Base-by-base conservation (phyloP, 495 filamentous ascomycete genomes). In the Rostrohypoxylon terebratum region DNA sequence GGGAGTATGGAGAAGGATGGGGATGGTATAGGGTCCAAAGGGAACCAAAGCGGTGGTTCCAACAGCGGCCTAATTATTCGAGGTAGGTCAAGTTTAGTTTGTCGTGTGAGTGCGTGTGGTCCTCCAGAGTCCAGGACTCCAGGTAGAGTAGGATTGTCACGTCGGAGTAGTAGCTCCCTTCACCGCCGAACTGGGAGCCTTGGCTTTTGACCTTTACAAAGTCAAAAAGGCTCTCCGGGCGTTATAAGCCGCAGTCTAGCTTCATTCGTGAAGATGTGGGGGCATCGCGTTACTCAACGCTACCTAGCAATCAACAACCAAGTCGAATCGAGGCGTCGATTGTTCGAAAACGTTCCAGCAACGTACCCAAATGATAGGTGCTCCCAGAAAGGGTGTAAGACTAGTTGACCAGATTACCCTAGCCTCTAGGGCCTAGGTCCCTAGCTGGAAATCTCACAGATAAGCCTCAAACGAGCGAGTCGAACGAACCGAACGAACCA, bases 141-240 rank as follows among this genome's bases (percentile, higher is more conserved):
- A 73, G 71, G 55, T 73, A 61, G 57, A 73, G 71, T 69, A 73
- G 65, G 71, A 74, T 74, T 57, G 61, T 74, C 71, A 69, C 48
- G 13, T 69, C 71, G 66, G 71, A 73, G 66, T 69, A 73, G 66
- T 69, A 65, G 66, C 23, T 42, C 61, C 62, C 66, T 66, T 66
- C 71, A 74, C 71, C 71, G 71, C 71, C 71, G 66, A 74, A 74
- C 38, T 60, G 62, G 60, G 55, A n/a, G 62, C 42, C 71, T 69
- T 74, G 71, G 71, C 66, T 53, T 53, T 69, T 66, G 57, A 50
- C 42, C 8, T 6, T 45, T n/a, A 45, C n/a, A 45, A 20, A 38
- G 57, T 55, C 45, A 59, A 51, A 47, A n/a, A 38, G 25, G 58
- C 40, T 58, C 64, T 34, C 42, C 66, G 66, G 70, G 66, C 66